phyloP scores from a whole-genome alignment of 2,329 filamentous ascomycete genomes.

The Colletotrichum agaves region DNA sequence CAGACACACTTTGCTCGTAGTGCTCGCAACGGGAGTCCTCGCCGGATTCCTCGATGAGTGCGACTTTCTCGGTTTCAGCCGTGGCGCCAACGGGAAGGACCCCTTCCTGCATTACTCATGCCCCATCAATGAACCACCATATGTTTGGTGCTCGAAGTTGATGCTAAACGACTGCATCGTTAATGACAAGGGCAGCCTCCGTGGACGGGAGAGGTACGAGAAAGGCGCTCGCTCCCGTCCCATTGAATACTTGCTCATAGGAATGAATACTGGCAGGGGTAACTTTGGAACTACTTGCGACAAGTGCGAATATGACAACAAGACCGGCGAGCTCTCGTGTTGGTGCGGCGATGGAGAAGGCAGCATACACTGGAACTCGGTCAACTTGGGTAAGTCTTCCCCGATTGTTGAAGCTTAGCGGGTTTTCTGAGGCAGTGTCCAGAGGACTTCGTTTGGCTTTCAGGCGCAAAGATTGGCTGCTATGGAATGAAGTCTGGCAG shows the following conservation, averaged over 20 bases:
- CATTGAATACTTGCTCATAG: rapidly evolving
- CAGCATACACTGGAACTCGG: background rate
- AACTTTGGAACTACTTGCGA: background rate
- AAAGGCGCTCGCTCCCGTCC: rapidly evolving
- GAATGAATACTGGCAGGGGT: background rate
- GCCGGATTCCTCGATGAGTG: conserved; percentile 1
- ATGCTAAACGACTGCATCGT: conserved; percentile 9
- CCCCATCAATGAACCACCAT: background rate
- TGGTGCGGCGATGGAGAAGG: background rate
- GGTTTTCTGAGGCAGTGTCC: background rate
- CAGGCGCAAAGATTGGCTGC: background rate
- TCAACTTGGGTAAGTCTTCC: background rate
- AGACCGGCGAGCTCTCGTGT: background rate
- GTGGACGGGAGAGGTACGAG: background rate
- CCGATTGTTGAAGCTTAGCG: background rate
- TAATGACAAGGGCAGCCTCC: background rate
- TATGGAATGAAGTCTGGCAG: background rate
- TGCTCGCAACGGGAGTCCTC: background rate
- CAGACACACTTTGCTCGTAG: background rate
- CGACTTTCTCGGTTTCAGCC: conserved; percentile 2
- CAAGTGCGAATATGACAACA: background rate
- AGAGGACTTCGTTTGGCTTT: conserved; percentile 3
- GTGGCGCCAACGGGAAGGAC: background rate
- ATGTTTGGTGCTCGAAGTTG: conserved; percentile 9
- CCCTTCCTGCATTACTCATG: conserved; percentile 7